Base-by-base conservation (phyloP, 1,139 yeast genomes). In the Saccharomyces hybrid region DNA sequence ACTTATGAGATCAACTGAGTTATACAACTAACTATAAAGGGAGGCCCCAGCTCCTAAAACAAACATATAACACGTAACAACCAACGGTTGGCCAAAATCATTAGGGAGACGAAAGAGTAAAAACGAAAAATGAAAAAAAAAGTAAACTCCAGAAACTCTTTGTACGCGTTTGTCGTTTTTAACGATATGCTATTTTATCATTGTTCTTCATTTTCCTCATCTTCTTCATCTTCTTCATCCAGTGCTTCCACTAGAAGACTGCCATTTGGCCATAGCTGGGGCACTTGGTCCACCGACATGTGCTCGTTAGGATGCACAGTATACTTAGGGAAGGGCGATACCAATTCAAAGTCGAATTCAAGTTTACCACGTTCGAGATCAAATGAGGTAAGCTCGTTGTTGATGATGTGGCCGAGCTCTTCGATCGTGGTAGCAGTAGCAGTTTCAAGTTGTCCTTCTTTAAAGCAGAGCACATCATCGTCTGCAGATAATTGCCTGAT, bases 181-280 rank as follows among this genome's bases (percentile, higher is more conserved):
- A 8, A 38, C 44, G 44, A 38, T 25, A 38, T 25, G 47, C n/a
- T 50, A 11, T 31, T 11, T n/a, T 6, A 27, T 56, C 46, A 11
- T 56, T 57, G 6, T 49, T 54, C n/a, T 50, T 66, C 72, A 7
- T 16, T 13, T 0, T 63, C 69, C 1, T 66, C 71, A 0, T 70
- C 72, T 57, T 71, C 72, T 5, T 70, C 74, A 11, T 67, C 71
- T 4, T 69, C 72, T 8, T 63, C 69, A 3, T 69, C 72, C 11
- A 66, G 58, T 19, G 64, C 68, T 60, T 83, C 87, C 5, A 83
- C 78, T 48, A 82, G 68, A 48, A 83, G 60, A 58, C 78, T 81
- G 1, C 88, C 89, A 59, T 77, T 82, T 13, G 90, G 90, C 78
- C 79, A 83, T 14, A 84, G 64, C 41, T 76, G 72, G 2, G 70